Evolutionary conservation across 495 filamentous ascomycete genomes (phyloP).

Genomic region (Corynascus novoguineensis): DNA sequence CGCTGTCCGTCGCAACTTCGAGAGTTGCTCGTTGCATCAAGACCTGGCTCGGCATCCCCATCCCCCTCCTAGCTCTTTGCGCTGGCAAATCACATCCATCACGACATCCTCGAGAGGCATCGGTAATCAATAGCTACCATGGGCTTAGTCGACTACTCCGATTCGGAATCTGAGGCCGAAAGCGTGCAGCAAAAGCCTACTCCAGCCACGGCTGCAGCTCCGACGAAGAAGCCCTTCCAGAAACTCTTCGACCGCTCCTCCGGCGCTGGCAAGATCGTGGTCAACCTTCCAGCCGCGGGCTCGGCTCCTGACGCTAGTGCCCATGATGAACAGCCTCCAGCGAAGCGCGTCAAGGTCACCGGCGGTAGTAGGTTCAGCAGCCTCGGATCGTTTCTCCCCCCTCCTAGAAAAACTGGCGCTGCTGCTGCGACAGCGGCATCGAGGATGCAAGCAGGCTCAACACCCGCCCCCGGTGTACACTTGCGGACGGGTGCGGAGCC

Average conservation of each 20-base stretch:
- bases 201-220: constrained; percentile 28
- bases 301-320: constrained; percentile 33
- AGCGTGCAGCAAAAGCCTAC: constrained; percentile 39
- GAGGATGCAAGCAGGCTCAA: constrained; percentile 30
- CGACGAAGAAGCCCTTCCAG: constrained; percentile 57
- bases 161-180: constrained; percentile 73
- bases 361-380: constrained; percentile 55
- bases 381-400: constrained; percentile 82
- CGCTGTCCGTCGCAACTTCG: neutral
- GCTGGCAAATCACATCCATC: neutral
- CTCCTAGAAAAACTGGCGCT: constrained; percentile 59
- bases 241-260: constrained; percentile 73
- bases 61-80: no score
- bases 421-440: constrained; percentile 22
- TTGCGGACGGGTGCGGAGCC: constrained; percentile 75
- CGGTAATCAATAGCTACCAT: constrained; percentile 37
- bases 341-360: constrained; percentile 61
- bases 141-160: constrained; percentile 77
- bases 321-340: constrained; percentile 53
- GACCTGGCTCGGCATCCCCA: no score
- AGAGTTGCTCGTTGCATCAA: neutral
- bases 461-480: constrained; percentile 50
- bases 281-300: constrained; percentile 54
- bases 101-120: neutral
- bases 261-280: constrained; percentile 58